A percentile compares a stretch with the other conserved stretches of the same genome.
These are phyloP conservation scores for Solanum hybrid DNA, from an alignment of 305 asterid species.

Conservation along the genomic window DNA sequence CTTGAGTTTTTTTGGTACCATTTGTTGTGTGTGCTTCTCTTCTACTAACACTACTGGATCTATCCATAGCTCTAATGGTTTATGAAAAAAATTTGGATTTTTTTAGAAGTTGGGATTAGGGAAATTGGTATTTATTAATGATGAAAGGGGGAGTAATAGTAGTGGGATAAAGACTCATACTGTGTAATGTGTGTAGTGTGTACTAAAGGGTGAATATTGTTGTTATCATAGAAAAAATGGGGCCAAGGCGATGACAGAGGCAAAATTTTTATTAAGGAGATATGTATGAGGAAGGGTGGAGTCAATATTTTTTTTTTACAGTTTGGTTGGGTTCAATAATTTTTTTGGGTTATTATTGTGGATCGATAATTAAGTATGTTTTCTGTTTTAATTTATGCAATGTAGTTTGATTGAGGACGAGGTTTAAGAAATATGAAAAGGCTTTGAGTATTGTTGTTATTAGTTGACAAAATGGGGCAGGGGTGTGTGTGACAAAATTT, in stretches of 20 bases:
- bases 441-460: background rate
- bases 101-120: background rate
- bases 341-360: background rate
- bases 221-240: background rate
- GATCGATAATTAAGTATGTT: background rate
- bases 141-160: background rate
- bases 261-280: background rate
- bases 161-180: background rate
- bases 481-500: background rate
- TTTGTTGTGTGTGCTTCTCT: background rate
- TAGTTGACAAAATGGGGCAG: background rate
- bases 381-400: background rate
- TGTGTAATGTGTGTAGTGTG: background rate
- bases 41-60: background rate
- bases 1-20: background rate
- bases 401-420: background rate
- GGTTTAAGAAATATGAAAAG: background rate
- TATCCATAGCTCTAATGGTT: background rate
- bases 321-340: background rate
- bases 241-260: fast-evolving
- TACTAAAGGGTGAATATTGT: background rate
- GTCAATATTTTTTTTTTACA: background rate
- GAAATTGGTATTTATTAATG: background rate
- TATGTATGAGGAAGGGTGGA: background rate
- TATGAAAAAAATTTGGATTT: background rate